A percentile compares a stretch with the other conserved stretches of the same genome.
phyloP scores from a whole-genome alignment of 495 filamentous ascomycete genomes.

The Daldinia childiae region DNA sequence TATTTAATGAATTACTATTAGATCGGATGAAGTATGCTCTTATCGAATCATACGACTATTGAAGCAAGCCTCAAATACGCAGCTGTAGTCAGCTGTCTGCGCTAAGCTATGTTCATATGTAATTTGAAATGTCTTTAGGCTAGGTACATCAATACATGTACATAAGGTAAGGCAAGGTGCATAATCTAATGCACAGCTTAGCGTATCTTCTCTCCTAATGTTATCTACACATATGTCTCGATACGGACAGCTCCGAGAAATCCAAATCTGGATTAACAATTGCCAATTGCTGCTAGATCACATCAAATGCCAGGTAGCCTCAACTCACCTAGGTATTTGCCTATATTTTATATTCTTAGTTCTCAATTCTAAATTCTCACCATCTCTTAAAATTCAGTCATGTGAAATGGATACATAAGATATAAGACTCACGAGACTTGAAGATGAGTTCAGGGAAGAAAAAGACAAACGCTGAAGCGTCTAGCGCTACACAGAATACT shows the following conservation, averaged over 20 bases:
- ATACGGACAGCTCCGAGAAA: constrained; percentile 41
- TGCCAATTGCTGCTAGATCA: constrained; percentile 7
- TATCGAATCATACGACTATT: constrained; percentile 20
- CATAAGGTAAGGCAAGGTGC: neutral
- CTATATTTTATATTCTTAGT: neutral
- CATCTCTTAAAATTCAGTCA: constrained; percentile 1
- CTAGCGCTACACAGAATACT: constrained; percentile 14
- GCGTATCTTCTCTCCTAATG: too few relatives aligned
- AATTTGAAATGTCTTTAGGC: too few relatives aligned
- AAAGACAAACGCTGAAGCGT: constrained; percentile 16
- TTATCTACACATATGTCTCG: constrained; percentile 4
- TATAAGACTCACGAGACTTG: neutral
- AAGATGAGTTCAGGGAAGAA: constrained; percentile 42
- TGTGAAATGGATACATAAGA: constrained; percentile 23
- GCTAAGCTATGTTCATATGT: neutral
- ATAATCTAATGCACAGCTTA: neutral
- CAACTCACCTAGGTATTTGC: too few relatives aligned
- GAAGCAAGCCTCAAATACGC: constrained; percentile 22
- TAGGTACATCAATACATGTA: too few relatives aligned
- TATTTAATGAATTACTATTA: neutral
- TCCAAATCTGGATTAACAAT: constrained; percentile 33
- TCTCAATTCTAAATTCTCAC: neutral
- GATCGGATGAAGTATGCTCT: constrained; percentile 7
- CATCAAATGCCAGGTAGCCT: constrained; percentile 39
- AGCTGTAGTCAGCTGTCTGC: constrained; percentile 2